phyloP scores from a whole-genome alignment of 805 yeast genomes.

The Saccharomycopsis schoenii region DNA sequence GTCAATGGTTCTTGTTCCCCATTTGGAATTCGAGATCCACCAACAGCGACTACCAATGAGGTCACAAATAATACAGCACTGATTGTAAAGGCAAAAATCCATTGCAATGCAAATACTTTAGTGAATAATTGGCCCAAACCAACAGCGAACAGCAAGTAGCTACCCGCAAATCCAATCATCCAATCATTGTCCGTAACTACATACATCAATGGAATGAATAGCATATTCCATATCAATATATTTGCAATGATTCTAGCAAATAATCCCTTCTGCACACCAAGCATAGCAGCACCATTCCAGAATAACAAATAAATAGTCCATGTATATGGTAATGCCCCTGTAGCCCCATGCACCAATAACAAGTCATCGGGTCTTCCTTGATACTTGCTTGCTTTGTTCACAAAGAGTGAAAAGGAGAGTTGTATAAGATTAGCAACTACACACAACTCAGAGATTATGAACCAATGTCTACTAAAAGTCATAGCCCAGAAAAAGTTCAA shows the following conservation, averaged over 20 bases:
- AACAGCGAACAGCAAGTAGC: conserved; percentile 52
- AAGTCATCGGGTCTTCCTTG: conserved; percentile 38
- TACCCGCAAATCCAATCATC: conserved; percentile 52
- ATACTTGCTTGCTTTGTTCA: conserved; percentile 50
- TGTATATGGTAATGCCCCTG: conserved; percentile 59
- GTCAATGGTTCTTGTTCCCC: neutral
- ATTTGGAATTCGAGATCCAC: neutral
- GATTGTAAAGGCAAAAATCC: conserved; percentile 73
- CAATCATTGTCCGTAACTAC: conserved; percentile 58
- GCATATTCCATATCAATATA: conserved; percentile 67
- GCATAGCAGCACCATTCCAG: conserved; percentile 79
- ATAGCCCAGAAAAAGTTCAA: conserved; percentile 54
- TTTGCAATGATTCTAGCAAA: conserved; percentile 62
- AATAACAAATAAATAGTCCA: conserved; percentile 68
- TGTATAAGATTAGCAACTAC: conserved; percentile 52
- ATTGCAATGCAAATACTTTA: conserved; percentile 67
- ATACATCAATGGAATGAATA: conserved; percentile 51
- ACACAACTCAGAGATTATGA: conserved; percentile 47
- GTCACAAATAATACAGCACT: conserved; percentile 45
- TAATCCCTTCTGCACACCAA: conserved; percentile 46
- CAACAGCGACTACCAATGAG: conserved; percentile 38
- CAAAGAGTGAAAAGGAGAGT: conserved; percentile 42
- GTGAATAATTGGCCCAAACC: conserved; percentile 63
- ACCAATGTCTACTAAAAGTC: conserved; percentile 50
- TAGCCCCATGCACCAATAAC: conserved; percentile 54